Percentiles rank a stretch among this genome's conserved stretches.
Evolutionary conservation across 2,329 filamentous ascomycete species (phyloP).

Genomic region (Aspergillus sp.): DNA sequence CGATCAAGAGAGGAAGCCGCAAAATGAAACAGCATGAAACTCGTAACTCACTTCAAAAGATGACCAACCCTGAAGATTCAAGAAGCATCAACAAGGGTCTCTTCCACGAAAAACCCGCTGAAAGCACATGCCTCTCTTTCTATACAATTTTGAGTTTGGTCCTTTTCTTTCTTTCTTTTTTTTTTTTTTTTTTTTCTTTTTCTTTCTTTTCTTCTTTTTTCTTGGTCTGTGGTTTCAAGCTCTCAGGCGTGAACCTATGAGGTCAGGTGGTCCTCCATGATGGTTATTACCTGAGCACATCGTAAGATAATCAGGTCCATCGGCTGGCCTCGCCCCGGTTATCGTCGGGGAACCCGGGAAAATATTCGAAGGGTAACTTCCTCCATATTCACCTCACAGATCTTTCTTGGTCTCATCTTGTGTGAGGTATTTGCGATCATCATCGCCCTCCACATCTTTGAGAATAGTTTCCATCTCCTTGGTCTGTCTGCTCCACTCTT

Average conservation of each 20-base stretch:
- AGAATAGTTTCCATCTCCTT: slow-evolving; percentile 9
- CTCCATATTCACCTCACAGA: neutral
- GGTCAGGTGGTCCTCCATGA: no score
- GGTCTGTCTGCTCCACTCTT: slow-evolving; percentile 68
- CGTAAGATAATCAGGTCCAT: no score
- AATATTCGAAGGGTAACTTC: no score
- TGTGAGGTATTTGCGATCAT: slow-evolving; percentile 6
- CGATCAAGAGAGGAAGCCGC: slow-evolving; percentile 1
- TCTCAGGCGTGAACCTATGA: no score
- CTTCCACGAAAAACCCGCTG: no score
- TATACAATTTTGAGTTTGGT: neutral
- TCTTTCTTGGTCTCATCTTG: slow-evolving; percentile 7
- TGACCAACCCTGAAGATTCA: neutral
- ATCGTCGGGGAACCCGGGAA: no score
- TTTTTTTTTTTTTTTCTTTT: neutral
- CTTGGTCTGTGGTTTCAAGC: no score
- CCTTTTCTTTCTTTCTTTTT: neutral
- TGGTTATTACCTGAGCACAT: no score
- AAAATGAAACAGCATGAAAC: slow-evolving; percentile 8
- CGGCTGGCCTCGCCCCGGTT: no score
- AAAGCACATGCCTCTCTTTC: no score
- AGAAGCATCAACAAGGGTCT: no score
- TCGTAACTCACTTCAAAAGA: slow-evolving; percentile 8
- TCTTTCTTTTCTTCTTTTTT: no score
- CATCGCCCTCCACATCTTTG: slow-evolving; percentile 9